Evolutionary conservation across 2,329 filamentous ascomycete species (phyloP).

Genomic region (Dactylellina leptospora): DNA sequence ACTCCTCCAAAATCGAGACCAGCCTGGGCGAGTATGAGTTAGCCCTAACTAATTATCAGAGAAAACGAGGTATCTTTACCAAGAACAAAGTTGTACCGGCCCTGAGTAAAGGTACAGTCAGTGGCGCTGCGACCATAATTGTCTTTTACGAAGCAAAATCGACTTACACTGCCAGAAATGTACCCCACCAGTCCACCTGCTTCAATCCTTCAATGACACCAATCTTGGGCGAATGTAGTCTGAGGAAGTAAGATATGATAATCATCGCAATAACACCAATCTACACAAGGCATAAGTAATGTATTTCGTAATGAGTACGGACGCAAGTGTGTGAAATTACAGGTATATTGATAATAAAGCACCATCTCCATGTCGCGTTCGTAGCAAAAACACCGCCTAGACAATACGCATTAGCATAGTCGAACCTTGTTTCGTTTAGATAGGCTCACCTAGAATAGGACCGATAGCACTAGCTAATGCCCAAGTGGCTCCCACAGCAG

Average conservation of each 20-base stretch:
- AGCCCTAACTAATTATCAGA: not conserved
- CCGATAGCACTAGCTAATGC: slow-evolving; percentile 72
- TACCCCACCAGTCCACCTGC: slow-evolving; percentile 67
- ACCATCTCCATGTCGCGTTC: slow-evolving; percentile 73
- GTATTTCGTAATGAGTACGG: no score
- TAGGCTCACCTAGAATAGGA: slow-evolving; percentile 64
- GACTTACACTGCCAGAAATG: slow-evolving; percentile 53
- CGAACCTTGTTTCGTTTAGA: not conserved
- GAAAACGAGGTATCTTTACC: no score
- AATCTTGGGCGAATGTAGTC: slow-evolving; percentile 73
- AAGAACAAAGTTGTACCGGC: slow-evolving; percentile 44
- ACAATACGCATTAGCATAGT: not conserved
- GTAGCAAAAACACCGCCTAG: slow-evolving; percentile 72
- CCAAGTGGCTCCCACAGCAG: slow-evolving; percentile 73
- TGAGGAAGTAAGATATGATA: slow-evolving; percentile 67
- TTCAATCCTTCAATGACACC: slow-evolving; percentile 70
- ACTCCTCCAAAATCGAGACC: slow-evolving; percentile 76
- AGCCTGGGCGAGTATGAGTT: slow-evolving; percentile 1
- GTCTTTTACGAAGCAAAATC: no score
- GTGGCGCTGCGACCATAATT: no score
- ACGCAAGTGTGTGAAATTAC: slow-evolving; percentile 59
- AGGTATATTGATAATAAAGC: slow-evolving; percentile 72
- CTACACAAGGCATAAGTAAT: not conserved
- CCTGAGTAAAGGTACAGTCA: not conserved
- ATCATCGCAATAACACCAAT: slow-evolving; percentile 56